Evolutionary conservation across 305 asterid genomes (phyloP).

Genomic region (Rubia peregrina): DNA sequence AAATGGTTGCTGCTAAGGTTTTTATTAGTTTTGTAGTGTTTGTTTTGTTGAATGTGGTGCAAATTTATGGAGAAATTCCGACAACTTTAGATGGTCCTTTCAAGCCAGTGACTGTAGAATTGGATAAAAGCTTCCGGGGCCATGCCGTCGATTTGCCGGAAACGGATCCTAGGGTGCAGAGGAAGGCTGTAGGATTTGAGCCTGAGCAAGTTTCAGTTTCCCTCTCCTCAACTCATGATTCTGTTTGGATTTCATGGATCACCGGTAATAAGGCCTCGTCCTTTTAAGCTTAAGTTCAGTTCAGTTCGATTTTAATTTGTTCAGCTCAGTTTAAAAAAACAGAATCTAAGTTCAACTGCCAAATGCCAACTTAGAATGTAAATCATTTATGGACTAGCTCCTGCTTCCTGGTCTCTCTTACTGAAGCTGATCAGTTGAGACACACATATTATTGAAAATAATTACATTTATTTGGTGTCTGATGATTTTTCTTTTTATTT

Average conservation of each 20-base stretch:
- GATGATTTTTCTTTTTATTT: no score
- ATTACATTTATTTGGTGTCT: no score
- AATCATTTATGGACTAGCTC: no score
- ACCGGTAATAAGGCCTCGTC: conserved; percentile 39
- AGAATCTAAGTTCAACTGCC: no score
- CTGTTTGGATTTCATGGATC: conserved; percentile 88
- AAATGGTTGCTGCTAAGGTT: conserved; percentile 11
- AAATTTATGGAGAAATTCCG: conserved; percentile 39
- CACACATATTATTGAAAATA: no score
- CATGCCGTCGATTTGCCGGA: conserved; percentile 84
- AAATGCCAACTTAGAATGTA: no score
- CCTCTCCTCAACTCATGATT: conserved; percentile 59
- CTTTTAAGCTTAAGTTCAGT: neutral
- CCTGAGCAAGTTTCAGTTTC: conserved; percentile 86
- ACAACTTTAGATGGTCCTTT: conserved; percentile 82
- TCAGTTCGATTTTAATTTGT: neutral
- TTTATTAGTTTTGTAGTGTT: conserved; percentile 15
- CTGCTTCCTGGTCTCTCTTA: no score
- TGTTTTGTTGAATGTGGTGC: conserved; percentile 21
- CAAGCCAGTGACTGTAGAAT: conserved; percentile 64
- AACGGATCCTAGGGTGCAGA: conserved; percentile 67
- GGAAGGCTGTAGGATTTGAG: conserved; percentile 52
- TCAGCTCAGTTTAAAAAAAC: neutral
- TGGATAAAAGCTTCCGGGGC: conserved; percentile 73
- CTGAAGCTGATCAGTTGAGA: no score